These are phyloP conservation scores for Coniosporium apollinis DNA, from an alignment of 495 filamentous ascomycete genomes.

Conservation along the genomic window DNA sequence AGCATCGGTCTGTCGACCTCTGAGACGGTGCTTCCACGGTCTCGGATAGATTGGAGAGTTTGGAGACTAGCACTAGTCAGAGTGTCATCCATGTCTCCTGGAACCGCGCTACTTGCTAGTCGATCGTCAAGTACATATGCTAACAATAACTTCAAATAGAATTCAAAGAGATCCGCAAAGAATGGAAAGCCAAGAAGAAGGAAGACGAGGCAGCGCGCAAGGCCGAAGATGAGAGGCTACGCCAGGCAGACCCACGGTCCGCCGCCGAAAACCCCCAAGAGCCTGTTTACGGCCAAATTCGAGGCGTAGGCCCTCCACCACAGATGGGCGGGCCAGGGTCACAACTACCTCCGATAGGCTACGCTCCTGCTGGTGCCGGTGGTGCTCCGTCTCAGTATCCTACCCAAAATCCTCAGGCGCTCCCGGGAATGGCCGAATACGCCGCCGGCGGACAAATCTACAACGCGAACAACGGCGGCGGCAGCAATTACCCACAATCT, in stretches of 20 bases:
- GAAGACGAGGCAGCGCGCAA: constrained; percentile 86
- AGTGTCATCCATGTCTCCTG: background rate
- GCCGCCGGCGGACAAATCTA: constrained; percentile 33
- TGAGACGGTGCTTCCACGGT: constrained; percentile 16
- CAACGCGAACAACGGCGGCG: constrained; percentile 33
- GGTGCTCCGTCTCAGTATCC: constrained; percentile 49
- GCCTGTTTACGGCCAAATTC: constrained; percentile 22
- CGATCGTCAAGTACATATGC: constrained; percentile 3
- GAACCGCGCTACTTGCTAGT: background rate
- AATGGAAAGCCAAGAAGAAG: constrained; percentile 99
- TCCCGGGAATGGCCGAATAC: constrained; percentile 45
- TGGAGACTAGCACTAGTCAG: background rate
- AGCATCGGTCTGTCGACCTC: constrained; percentile 15
- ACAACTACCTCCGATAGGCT: constrained; percentile 82
- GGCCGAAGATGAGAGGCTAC: constrained; percentile 75
- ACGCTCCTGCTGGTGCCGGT: constrained; percentile 47
- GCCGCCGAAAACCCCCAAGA: constrained; percentile 38
- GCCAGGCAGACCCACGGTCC: constrained; percentile 42
- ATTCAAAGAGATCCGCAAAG: constrained; percentile 97
- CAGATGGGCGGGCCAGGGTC: constrained; percentile 26
- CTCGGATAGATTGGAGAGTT: constrained; percentile 9
- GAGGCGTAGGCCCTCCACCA: constrained; percentile 5
- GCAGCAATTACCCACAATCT: constrained; percentile 47
- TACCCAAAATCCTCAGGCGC: constrained; percentile 40
- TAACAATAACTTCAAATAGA: constrained; percentile 38